These are phyloP conservation scores for Gentiana dahurica DNA, from an alignment of 257 asterid species.

Conservation along the genomic window DNA sequence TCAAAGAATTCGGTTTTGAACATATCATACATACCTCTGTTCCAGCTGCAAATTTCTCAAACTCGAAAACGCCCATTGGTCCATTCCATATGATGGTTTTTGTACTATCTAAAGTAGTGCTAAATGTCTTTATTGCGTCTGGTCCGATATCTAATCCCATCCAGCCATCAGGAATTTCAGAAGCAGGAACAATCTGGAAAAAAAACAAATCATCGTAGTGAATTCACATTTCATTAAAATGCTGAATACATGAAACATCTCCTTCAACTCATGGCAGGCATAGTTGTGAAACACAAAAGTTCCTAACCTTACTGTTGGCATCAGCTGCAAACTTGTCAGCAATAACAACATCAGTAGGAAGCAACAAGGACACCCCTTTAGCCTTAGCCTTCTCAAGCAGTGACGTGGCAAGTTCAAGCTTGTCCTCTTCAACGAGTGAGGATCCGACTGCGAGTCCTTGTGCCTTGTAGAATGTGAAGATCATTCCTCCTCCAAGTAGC, in stretches of 20 bases:
- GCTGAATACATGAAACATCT: neutral
- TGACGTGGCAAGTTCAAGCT: slow-evolving; percentile 60
- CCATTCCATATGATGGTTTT: slow-evolving; percentile 78
- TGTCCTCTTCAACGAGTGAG: slow-evolving; percentile 76
- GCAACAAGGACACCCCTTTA: slow-evolving; percentile 62
- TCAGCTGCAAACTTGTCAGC: slow-evolving; percentile 79
- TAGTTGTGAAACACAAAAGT: neutral
- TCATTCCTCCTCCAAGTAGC: slow-evolving; percentile 85
- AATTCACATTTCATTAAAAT: neutral
- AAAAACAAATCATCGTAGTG: neutral
- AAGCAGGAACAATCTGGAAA: slow-evolving; percentile 61
- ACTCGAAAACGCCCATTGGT: slow-evolving; percentile 89
- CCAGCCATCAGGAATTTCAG: slow-evolving; percentile 85
- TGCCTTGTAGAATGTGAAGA: slow-evolving; percentile 77
- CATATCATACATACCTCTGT: slow-evolving; percentile 42
- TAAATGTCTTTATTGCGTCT: slow-evolving; percentile 53
- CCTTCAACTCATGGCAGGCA: neutral
- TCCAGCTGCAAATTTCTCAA: slow-evolving; percentile 81
- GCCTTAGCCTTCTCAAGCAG: slow-evolving; percentile 72
- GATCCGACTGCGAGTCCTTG: slow-evolving; percentile 70
- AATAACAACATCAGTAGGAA: slow-evolving; percentile 63
- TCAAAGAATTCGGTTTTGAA: neutral
- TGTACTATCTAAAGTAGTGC: slow-evolving; percentile 52
- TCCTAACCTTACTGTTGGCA: slow-evolving; percentile 70
- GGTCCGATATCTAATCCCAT: slow-evolving; percentile 91